Percentiles rank a stretch among this genome's conserved stretches.
These are phyloP conservation scores for Lineolata rhizophorae DNA, from an alignment of 495 filamentous ascomycete species.

Conservation along the genomic window DNA sequence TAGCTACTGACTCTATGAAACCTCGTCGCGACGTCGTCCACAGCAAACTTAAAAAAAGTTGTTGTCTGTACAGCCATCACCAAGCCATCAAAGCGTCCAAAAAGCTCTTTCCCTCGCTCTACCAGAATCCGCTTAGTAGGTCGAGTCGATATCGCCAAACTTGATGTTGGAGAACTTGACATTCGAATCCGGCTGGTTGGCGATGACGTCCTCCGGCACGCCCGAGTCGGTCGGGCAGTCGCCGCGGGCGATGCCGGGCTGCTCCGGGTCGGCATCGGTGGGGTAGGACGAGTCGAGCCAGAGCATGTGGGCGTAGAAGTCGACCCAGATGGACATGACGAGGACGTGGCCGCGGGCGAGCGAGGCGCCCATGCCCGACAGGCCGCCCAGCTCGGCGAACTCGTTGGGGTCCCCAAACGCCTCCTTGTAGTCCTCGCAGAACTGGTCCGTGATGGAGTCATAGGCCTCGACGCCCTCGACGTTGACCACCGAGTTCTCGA, in stretches of 20 bases:
- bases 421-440: conserved; percentile 30
- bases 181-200: conserved; percentile 27
- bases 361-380: conserved; percentile 32
- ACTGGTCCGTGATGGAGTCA: conserved; percentile 35
- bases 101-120: too few species aligned
- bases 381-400: conserved; percentile 38
- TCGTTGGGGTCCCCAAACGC: conserved; percentile 27
- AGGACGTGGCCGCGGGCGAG: conserved; percentile 43
- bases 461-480: conserved; percentile 26
- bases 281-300: conserved; percentile 71
- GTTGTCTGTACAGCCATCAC: too few species aligned
- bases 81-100: too few species aligned
- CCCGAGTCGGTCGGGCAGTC: conserved; percentile 37
- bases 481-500: conserved; percentile 33
- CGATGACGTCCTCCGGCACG: conserved; percentile 34
- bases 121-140: too few species aligned
- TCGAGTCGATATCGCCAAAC: conserved; percentile 32
- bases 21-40: too few species aligned
- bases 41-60: too few species aligned
- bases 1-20: too few species aligned
- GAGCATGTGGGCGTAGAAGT: conserved; percentile 56
- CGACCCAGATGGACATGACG: conserved; percentile 64
- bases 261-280: conserved; percentile 25
- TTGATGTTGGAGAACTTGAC: conserved; percentile 49
- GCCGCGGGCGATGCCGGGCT: conserved; percentile 9